These are phyloP conservation scores for Rosa chinensis DNA, from an alignment of 306 rosid genomes.

Conservation along the genomic window DNA sequence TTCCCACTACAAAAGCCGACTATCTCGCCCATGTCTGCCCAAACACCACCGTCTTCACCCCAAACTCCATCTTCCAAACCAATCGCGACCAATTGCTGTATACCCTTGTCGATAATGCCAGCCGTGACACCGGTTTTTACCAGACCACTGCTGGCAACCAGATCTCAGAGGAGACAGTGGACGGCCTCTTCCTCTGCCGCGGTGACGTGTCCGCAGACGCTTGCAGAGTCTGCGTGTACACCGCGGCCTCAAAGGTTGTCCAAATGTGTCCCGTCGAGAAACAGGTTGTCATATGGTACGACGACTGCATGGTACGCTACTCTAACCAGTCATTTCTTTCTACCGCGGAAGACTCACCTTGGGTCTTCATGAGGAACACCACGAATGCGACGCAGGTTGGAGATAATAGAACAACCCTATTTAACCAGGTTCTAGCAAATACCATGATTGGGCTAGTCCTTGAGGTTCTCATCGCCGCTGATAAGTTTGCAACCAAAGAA, in stretches of 20 bases:
- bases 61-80: too few relatives aligned
- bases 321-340: slow-evolving; percentile 19
- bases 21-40: too few relatives aligned
- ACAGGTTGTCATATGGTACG: neutral
- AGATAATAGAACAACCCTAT: neutral
- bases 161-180: neutral
- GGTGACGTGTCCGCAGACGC: neutral
- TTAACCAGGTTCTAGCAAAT: neutral
- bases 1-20: too few relatives aligned
- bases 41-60: too few relatives aligned
- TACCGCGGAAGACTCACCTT: neutral
- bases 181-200: neutral
- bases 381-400: neutral
- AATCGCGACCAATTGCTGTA: too few relatives aligned
- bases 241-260: neutral
- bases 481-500: slow-evolving; percentile 7
- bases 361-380: neutral
- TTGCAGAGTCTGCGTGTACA: neutral
- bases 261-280: neutral
- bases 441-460: neutral
- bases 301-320: neutral
- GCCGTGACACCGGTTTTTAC: too few relatives aligned
- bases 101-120: too few relatives aligned
- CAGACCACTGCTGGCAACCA: neutral
- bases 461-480: neutral